These are phyloP conservation scores for Plenodomus lindquistii DNA, from an alignment of 2,329 filamentous ascomycete species.

Conservation along the genomic window DNA sequence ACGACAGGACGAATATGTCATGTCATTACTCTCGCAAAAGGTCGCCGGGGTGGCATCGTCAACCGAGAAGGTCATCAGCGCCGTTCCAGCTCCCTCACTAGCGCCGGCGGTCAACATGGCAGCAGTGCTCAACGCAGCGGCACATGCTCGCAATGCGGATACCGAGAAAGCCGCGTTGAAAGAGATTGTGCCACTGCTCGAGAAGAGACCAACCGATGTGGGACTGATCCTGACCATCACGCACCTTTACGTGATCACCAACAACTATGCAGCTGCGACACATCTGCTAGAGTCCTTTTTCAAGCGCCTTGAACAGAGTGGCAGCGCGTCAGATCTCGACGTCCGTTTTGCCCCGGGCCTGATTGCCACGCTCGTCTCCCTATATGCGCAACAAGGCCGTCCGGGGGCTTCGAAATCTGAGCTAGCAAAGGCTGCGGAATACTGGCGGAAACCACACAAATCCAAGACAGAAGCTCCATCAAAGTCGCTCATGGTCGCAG, in stretches of 20 bases:
- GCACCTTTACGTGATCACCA: constrained; percentile 75
- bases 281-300: constrained; percentile 77
- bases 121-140: constrained; percentile 73
- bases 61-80: constrained; percentile 55
- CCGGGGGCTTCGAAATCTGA: constrained; percentile 72
- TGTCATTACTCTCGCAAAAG: constrained; percentile 70
- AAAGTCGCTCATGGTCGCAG: constrained; percentile 70
- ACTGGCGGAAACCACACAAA: constrained; percentile 70
- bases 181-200: constrained; percentile 68
- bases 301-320: constrained; percentile 67
- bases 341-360: constrained; percentile 83
- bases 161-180: constrained; percentile 69
- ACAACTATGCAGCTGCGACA: constrained; percentile 74
- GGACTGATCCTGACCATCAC: constrained; percentile 79
- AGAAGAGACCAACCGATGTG: constrained; percentile 76
- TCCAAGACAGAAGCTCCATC: constrained; percentile 49
- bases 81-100: constrained; percentile 51
- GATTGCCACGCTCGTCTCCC: constrained; percentile 75
- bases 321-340: constrained; percentile 61
- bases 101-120: constrained; percentile 58
- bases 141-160: constrained; percentile 65
- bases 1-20: constrained; percentile 64
- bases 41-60: constrained; percentile 65
- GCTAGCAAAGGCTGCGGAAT: constrained; percentile 75
- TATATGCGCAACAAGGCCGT: constrained; percentile 78